phyloP scores from a whole-genome alignment of 306 rosid species.

The Clitoria ternatea region DNA sequence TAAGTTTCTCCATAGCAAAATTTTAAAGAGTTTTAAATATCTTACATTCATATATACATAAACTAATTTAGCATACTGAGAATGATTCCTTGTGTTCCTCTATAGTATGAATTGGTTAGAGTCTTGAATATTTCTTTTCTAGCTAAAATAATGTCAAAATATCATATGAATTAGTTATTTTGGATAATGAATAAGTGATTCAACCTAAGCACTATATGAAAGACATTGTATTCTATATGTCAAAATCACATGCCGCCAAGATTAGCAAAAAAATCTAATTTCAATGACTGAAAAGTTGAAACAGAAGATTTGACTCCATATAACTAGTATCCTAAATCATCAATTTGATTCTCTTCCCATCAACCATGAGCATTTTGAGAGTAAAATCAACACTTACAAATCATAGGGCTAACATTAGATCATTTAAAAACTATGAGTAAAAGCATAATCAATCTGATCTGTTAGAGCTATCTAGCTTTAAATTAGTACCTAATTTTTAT shows the following conservation, averaged over 20 bases:
- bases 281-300: no score
- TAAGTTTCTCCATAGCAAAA: not conserved
- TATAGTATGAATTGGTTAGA: slow-evolving; percentile 80
- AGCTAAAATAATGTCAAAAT: slow-evolving; percentile 58
- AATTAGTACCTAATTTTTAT: no score
- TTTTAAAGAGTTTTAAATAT: not conserved
- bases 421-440: slow-evolving; percentile 1
- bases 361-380: no score
- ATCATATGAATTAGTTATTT: slow-evolving; percentile 43
- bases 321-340: no score
- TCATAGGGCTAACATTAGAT: slow-evolving; percentile 6
- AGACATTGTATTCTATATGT: no score
- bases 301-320: no score
- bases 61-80: slow-evolving; percentile 53
- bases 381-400: slow-evolving; percentile 81
- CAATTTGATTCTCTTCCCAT: no score
- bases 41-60: not conserved
- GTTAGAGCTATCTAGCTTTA: no score
- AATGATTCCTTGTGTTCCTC: slow-evolving; percentile 91
- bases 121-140: slow-evolving; percentile 96
- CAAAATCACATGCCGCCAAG: no score
- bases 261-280: no score
- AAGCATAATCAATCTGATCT: no score
- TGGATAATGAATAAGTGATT: slow-evolving; percentile 22
- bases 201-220: slow-evolving; percentile 13